phyloP scores from a whole-genome alignment of 345 rosid genomes.

The Eucalyptus caleyi region DNA sequence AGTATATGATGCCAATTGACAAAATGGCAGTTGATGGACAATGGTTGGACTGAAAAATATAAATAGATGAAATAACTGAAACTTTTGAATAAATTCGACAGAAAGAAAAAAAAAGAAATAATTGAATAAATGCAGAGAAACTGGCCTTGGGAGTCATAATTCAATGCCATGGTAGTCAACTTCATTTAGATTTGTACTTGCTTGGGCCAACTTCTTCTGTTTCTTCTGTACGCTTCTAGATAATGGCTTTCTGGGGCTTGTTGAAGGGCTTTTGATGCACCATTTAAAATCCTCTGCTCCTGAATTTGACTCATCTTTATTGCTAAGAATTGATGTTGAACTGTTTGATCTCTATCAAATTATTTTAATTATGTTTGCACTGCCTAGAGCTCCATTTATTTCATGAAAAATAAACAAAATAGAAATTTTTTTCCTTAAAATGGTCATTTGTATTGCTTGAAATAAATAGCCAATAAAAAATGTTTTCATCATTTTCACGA shows the following conservation, averaged over 20 bases:
- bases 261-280: not conserved
- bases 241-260: not conserved
- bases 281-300: not conserved
- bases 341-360: too few relatives aligned
- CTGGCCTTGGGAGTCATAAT: not conserved
- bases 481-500: too few relatives aligned
- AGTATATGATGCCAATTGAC: not conserved
- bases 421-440: too few relatives aligned
- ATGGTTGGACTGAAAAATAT: not conserved
- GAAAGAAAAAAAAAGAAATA: not conserved
- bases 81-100: not conserved
- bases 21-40: not conserved
- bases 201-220: not conserved
- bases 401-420: too few relatives aligned
- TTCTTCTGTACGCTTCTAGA: not conserved
- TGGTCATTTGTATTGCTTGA: too few relatives aligned
- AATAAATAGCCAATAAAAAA: too few relatives aligned
- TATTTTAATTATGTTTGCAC: too few relatives aligned
- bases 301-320: not conserved
- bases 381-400: too few relatives aligned
- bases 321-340: not conserved
- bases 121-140: not conserved
- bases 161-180: not conserved
- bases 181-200: not conserved
- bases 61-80: not conserved